Percentiles rank a stretch among this genome's conserved stretches.
Conservation (phyloP, 2,329 filamentous ascomycete species). For the Paraphoma chrysanthemicola region DNA sequence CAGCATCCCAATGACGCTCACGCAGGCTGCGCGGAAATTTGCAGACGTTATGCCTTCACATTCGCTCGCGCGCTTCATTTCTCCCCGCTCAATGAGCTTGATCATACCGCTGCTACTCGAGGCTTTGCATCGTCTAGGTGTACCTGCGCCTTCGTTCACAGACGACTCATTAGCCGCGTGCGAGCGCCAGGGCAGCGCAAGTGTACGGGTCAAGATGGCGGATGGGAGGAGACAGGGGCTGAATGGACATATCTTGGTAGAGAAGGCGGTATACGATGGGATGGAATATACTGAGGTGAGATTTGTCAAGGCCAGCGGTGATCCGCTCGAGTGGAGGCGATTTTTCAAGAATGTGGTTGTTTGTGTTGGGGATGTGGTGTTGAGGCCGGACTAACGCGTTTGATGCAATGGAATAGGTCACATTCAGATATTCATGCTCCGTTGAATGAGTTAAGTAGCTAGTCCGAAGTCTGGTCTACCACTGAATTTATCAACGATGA, state of each 20-base stretch:
- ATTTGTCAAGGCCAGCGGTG: constrained; percentile 93
- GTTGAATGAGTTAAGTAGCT: background rate
- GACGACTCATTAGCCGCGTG: constrained; percentile 40
- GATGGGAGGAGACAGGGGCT: constrained; percentile 76
- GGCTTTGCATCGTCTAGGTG: constrained; percentile 83
- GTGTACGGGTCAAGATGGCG: constrained; percentile 75
- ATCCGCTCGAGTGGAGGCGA: constrained; percentile 93
- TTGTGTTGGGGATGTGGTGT: constrained; percentile 84
- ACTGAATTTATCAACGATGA: no score
- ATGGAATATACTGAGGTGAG: constrained; percentile 78
- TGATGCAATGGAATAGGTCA: background rate
- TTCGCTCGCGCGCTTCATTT: constrained; percentile 91
- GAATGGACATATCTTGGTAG: constrained; percentile 77
- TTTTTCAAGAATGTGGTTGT: constrained; percentile 97
- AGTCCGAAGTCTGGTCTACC: background rate
- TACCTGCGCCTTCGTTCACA: constrained; percentile 67
- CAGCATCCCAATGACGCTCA: constrained; percentile 80
- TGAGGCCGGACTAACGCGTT: constrained; percentile 38
- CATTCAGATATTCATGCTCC: background rate
- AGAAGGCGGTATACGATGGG: constrained; percentile 69
- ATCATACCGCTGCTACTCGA: constrained; percentile 82
- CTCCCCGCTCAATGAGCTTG: constrained; percentile 74
- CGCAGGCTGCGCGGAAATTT: constrained; percentile 87
- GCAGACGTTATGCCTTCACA: constrained; percentile 89
- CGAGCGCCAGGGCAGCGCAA: constrained; percentile 59